These are phyloP conservation scores for Blastocystis sp. DNA, from an alignment of 352 stramenopile species.

Conservation along the genomic window DNA sequence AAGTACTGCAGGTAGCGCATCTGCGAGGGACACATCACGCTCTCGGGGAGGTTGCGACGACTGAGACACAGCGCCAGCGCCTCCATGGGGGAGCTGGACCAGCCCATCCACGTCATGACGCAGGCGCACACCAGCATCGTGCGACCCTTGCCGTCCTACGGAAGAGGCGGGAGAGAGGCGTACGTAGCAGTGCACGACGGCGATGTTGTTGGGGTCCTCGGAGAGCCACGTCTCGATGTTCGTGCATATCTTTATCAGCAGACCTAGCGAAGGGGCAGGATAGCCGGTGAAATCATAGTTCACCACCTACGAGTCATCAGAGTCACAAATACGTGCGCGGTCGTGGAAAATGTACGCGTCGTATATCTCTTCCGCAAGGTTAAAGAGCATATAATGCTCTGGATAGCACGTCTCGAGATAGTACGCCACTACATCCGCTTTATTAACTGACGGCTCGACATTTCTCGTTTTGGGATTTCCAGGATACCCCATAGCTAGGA, in stretches of 20 bases:
- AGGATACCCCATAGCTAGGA: conserved; percentile 56
- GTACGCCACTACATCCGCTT: neutral
- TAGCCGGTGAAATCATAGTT: conserved; percentile 41
- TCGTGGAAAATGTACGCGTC: conserved; percentile 30
- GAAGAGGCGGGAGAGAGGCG: neutral
- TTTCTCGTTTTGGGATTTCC: conserved; percentile 54
- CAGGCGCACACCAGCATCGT: conserved; percentile 54
- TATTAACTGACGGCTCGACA: neutral
- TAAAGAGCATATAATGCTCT: conserved; percentile 33
- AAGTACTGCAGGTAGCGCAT: conserved; percentile 51
- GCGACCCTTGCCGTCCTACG: conserved; percentile 43
- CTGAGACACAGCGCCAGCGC: conserved; percentile 13
- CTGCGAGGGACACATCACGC: conserved; percentile 28
- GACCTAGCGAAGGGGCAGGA: conserved; percentile 16
- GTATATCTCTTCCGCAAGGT: conserved; percentile 55
- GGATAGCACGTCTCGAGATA: conserved; percentile 34
- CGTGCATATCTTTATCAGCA: conserved; percentile 33
- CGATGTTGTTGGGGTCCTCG: neutral
- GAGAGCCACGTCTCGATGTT: conserved; percentile 28
- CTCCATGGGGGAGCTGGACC: conserved; percentile 27
- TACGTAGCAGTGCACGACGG: conserved; percentile 46
- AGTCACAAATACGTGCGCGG: neutral
- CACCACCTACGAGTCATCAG: neutral
- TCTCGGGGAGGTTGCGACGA: neutral
- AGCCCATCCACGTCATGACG: conserved; percentile 47